Conservation (phyloP, 345 rosid species). For the Jatropha curcas region DNA sequence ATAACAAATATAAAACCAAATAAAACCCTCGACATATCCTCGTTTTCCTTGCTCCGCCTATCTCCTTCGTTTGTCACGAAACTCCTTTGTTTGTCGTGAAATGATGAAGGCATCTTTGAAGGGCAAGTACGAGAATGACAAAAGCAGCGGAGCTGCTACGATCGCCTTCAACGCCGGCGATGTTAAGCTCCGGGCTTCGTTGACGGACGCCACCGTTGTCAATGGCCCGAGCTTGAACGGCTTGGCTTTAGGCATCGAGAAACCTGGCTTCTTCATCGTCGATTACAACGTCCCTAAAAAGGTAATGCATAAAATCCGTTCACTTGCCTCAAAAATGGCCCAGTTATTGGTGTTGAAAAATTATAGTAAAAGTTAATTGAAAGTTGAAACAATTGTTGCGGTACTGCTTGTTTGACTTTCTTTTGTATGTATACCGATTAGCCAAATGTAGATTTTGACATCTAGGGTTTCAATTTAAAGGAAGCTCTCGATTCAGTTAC, state of each 20-base stretch:
- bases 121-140: slow-evolving; percentile 63
- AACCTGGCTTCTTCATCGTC: slow-evolving; percentile 75
- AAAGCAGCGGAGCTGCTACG: slow-evolving; percentile 50
- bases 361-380: neutral
- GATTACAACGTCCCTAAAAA: slow-evolving; percentile 82
- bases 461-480: slow-evolving; percentile 3
- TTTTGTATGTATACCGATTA: neutral
- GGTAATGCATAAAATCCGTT: slow-evolving; percentile 29
- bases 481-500: neutral
- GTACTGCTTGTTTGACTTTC: neutral
- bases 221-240: slow-evolving; percentile 81
- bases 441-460: neutral
- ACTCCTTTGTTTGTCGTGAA: slow-evolving; percentile 20
- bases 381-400: neutral
- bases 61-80: slow-evolving; percentile 21
- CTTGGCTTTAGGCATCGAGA: slow-evolving; percentile 68
- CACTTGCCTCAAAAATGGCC: neutral
- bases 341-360: neutral
- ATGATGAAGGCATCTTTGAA: slow-evolving; percentile 79
- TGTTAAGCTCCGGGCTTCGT: slow-evolving; percentile 69
- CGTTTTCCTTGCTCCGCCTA: slow-evolving; percentile 11
- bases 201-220: slow-evolving; percentile 82
- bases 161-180: slow-evolving; percentile 61
- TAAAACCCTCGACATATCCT: slow-evolving; percentile 15
- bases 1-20: too few species aligned